These are phyloP conservation scores for Talaromyces thailandensis DNA, from an alignment of 495 filamentous ascomycete species.

Conservation along the genomic window DNA sequence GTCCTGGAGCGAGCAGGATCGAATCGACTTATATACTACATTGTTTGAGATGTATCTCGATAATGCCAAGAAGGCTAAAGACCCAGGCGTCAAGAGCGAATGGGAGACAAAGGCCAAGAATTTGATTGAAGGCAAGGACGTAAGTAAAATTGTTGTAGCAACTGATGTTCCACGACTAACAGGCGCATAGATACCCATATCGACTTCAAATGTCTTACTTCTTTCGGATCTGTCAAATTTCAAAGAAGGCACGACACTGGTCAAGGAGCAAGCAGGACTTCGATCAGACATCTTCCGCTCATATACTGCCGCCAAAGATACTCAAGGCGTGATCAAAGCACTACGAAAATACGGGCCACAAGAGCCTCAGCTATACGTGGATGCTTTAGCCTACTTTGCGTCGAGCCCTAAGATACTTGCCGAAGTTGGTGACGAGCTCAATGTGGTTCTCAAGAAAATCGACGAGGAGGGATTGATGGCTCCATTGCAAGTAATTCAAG, in stretches of 20 bases:
- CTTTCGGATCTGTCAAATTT: conserved; percentile 90
- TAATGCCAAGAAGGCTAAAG: conserved; percentile 66
- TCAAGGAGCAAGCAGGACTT: conserved; percentile 87
- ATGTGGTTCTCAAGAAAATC: conserved; percentile 74
- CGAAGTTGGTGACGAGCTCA: conserved; percentile 77
- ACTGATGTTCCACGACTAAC: conserved; percentile 11
- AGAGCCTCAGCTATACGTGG: conserved; percentile 88
- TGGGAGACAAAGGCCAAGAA: conserved; percentile 89
- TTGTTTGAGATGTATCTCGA: conserved; percentile 97
- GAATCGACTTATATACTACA: conserved; percentile 84
- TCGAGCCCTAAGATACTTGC: conserved; percentile 71
- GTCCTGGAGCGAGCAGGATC: conserved; percentile 58
- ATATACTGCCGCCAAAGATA: conserved; percentile 90
- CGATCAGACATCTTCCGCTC: conserved; percentile 95
- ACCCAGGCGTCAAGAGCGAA: conserved; percentile 53
- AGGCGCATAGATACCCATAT: conserved; percentile 59
- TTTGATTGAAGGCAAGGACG: conserved; percentile 66
- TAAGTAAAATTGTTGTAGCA: conserved; percentile 18
- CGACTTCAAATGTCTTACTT: conserved; percentile 87
- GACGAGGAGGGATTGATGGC: conserved; percentile 89
- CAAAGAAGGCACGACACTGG: conserved; percentile 79
- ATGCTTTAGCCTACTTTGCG: conserved; percentile 88
- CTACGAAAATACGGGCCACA: conserved; percentile 83
- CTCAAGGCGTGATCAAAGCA: conserved; percentile 78
- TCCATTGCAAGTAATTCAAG: conserved; percentile 92